A percentile compares a stretch with the other conserved stretches of the same genome.
Evolutionary conservation across 1,284 basidiomycete species (phyloP).

Genomic region (Cerrena zonata): DNA sequence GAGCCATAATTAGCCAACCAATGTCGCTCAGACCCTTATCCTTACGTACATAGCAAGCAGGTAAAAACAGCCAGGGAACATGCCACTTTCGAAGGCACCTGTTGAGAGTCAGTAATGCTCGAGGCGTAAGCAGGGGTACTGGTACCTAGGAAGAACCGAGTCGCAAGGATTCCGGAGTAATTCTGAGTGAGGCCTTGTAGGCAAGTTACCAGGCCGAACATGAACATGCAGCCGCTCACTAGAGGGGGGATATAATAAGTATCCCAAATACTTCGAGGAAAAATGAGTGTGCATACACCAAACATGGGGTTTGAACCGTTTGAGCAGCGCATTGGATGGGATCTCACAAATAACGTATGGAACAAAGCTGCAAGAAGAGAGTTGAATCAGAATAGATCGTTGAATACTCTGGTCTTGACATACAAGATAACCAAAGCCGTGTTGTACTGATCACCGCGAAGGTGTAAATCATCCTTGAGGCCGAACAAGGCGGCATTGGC

Average conservation of each 20-base stretch:
- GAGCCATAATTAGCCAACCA: not conserved
- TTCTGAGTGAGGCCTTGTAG: slow-evolving; percentile 32
- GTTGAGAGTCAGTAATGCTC: not conserved
- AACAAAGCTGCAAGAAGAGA: slow-evolving; percentile 21
- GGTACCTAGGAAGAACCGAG: slow-evolving; percentile 34
- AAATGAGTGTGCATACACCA: slow-evolving; percentile 22
- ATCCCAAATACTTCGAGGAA: too few relatives aligned
- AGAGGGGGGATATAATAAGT: not conserved
- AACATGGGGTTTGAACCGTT: slow-evolving; percentile 27
- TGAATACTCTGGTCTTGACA: slow-evolving; percentile 9
- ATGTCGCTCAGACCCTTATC: not conserved
- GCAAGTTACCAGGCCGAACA: slow-evolving; percentile 31
- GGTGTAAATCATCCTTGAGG: slow-evolving; percentile 24
- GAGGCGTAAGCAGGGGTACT: slow-evolving; percentile 6
- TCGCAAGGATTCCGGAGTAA: slow-evolving; percentile 31
- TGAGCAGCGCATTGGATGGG: slow-evolving; percentile 28
- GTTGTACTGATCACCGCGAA: slow-evolving; percentile 26
- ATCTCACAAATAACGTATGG: slow-evolving; percentile 30
- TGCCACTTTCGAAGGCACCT: slow-evolving; percentile 25
- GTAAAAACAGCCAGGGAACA: slow-evolving; percentile 32
- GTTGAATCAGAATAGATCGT: too few relatives aligned
- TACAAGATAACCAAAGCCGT: slow-evolving; percentile 29
- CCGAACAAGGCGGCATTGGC: slow-evolving; percentile 28
- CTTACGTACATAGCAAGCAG: slow-evolving; percentile 27
- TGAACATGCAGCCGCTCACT: slow-evolving; percentile 30